Evolutionary conservation across 306 rosid species (phyloP), one percentile per base, ranked within the genome.

Genomic region (Citrullus mucosospermus): DNA sequence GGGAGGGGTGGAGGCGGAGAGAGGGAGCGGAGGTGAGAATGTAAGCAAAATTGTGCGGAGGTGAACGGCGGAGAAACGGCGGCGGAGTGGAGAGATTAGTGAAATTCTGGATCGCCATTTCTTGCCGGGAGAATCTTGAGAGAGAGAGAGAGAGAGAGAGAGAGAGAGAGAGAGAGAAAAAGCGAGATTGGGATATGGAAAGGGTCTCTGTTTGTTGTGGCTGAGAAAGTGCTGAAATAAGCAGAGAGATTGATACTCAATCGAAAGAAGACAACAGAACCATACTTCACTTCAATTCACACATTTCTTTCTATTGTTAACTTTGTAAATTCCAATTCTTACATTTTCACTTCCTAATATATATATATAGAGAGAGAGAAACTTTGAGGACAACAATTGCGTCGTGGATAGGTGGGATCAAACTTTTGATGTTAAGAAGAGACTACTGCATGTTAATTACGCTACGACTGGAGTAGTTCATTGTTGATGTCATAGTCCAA

Each of bases 31-130:
- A 10, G 30, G 74, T 78, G 56, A 78, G 50, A 36, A 60, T 63
- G 57, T 28, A 28, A 15, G 65, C 51, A 36, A 76, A 75, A 17
- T 36, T 78, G 30, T 0, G 81, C 0, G 81, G 55, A 63, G 75
- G 41, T 11, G 81, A 48, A 22, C 36, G 63, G 43, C 78, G 78
- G 69, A 84, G 80, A n/a, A 85, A 82, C 43, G 81, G 71, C 3
- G 86, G 34, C 25, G 30, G 79, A 18, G 79, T 53, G 71, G 87
- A 75, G 82, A 84, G 20, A 76, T 78, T 84, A 79, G 88, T 77
- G 87, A 90, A 81, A 82, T 88, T 84, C 66, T 88, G 77, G 41
- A 83, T 18, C 20, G 88, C 94, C 97, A 94, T 86, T 59, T 67
- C 8, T 63, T 15, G 43, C 44, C 70, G 70, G 70, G 44, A 63